Evolutionary conservation across 75 land plant species (phyloP), one percentile per base, ranked within the genome.

Genomic region (Chamaecyparis obtusa): DNA sequence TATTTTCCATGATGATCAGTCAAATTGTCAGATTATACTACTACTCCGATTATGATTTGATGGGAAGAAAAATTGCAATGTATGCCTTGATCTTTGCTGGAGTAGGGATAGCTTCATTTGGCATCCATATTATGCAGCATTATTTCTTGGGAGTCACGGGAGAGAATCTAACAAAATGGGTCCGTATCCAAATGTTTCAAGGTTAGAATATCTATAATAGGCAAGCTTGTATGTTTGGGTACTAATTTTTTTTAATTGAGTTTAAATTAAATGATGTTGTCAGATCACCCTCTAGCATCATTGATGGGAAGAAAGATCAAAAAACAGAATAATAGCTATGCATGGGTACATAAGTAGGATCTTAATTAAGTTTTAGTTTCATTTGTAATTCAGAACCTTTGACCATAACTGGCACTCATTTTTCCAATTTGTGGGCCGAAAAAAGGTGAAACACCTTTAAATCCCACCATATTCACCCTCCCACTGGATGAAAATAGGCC

Each of bases 161-260:
- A 24, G 91, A 90, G 83, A 90, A 90, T 57, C 75, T 90, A 15
- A 89, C 90, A 35, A 88, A 90, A 69, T 77, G 91, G 17, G 90
- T 88, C 49, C 86, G 91, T n/a, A 82, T 85, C 64, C 85, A 84
- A 87, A 90, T 90, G 91, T 88, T 90, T 84, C 64, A 71, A 84
- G 67, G 90, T 89, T 33, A 88, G 88, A 32, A 57, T 43, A 14
- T 71, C n/a, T n/a, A 19, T 0, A 60, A 32, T 72, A 39, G 44
- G 76, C 14, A 74, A 30, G 35, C 76, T 30, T 74, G 35, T 64
- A 24, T 64, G 24, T 64, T 64, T 64, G 69, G n/a, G 69, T 27
- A 5, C 30, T 64, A 21, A 64, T 24, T 6, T 7, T n/a, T 21
- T 64, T 64, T 64, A 64, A 64, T 27, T 7, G 5, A 6, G 69